Percentiles rank a stretch among this genome's conserved stretches.
Evolutionary conservation across 1,284 basidiomycete genomes (phyloP).

Genomic region (Schizophyllum amplum): DNA sequence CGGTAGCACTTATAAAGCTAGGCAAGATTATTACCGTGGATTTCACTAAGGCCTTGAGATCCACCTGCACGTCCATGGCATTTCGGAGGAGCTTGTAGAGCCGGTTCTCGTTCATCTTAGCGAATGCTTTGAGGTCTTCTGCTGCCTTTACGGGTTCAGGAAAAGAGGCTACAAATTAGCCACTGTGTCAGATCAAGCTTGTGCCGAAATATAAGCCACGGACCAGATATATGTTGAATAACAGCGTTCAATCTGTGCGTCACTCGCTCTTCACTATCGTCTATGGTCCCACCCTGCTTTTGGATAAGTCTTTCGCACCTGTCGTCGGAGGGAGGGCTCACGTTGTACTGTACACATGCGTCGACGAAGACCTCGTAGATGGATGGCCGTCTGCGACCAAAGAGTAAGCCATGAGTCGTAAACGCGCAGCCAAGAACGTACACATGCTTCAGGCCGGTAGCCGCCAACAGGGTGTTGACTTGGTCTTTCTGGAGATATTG

Average conservation of each 20-base stretch:
- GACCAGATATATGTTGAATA: slow-evolving; percentile 57
- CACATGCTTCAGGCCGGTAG: slow-evolving; percentile 57
- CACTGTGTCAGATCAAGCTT: slow-evolving; percentile 1
- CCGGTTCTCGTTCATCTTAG: slow-evolving; percentile 79
- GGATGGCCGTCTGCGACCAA: slow-evolving; percentile 58
- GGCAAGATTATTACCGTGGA: slow-evolving; percentile 49
- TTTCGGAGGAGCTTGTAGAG: slow-evolving; percentile 81
- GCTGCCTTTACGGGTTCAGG: slow-evolving; percentile 67
- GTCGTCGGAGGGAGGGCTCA: slow-evolving; percentile 28
- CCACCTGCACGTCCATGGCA: slow-evolving; percentile 77
- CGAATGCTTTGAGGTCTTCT: slow-evolving; percentile 80
- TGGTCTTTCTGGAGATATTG: slow-evolving; percentile 58
- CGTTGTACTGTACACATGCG: slow-evolving; percentile 74
- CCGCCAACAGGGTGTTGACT: slow-evolving; percentile 46
- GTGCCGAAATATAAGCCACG: slow-evolving; percentile 15
- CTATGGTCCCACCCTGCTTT: slow-evolving; percentile 75
- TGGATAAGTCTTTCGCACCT: slow-evolving; percentile 3
- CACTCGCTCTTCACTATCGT: slow-evolving; percentile 63
- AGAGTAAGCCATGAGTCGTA: slow-evolving; percentile 1
- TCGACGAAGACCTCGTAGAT: slow-evolving; percentile 60
- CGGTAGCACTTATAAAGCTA: not conserved
- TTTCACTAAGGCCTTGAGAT: slow-evolving; percentile 78
- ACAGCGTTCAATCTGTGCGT: slow-evolving; percentile 46
- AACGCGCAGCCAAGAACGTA: slow-evolving; percentile 26
- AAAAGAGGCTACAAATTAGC: slow-evolving; percentile 36